These are phyloP conservation scores for Chrysochromulina tobinii DNA, from an alignment of 78 protist genomes.

Conservation along the genomic window DNA sequence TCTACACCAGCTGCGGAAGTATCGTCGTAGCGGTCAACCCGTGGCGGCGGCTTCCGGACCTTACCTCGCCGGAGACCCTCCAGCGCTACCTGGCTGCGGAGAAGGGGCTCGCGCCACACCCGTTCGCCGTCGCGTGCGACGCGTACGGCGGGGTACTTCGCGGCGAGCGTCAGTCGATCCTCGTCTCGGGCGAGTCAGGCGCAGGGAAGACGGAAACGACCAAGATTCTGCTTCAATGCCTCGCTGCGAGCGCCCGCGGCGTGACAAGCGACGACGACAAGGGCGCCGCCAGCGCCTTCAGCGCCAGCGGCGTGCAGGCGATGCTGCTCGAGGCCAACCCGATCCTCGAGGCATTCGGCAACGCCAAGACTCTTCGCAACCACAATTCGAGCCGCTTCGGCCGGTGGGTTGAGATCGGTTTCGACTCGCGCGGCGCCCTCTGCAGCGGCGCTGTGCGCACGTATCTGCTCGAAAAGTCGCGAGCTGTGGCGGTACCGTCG, in stretches of 20 bases:
- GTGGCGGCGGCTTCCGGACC: slow-evolving; percentile 43
- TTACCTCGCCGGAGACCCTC: too few species aligned
- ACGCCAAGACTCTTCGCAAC: slow-evolving; percentile 51
- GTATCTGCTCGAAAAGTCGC: slow-evolving; percentile 80
- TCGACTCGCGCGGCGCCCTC: background rate
- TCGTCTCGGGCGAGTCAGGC: slow-evolving; percentile 77
- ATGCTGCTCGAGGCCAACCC: slow-evolving; percentile 61
- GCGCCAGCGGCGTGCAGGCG: background rate
- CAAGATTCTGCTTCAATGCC: slow-evolving; percentile 32
- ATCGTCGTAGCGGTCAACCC: slow-evolving; percentile 81
- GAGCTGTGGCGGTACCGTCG: slow-evolving; percentile 73
- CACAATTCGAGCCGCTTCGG: slow-evolving; percentile 46
- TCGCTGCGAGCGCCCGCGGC: background rate
- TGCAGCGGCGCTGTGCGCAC: slow-evolving; percentile 25
- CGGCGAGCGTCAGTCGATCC: slow-evolving; percentile 41
- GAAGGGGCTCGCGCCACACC: slow-evolving; percentile 73
- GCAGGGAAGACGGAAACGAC: slow-evolving; percentile 82
- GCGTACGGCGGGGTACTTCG: slow-evolving; percentile 53
- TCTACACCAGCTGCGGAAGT: slow-evolving; percentile 66
- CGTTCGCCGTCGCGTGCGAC: slow-evolving; percentile 72
- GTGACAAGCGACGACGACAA: background rate
- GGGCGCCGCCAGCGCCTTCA: background rate
- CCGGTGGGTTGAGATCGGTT: slow-evolving; percentile 5
- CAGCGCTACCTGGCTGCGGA: too few species aligned
- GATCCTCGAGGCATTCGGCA: slow-evolving; percentile 74